Conservation (phyloP, 495 filamentous ascomycete genomes). For the Antarctomyces pellizariae region DNA sequence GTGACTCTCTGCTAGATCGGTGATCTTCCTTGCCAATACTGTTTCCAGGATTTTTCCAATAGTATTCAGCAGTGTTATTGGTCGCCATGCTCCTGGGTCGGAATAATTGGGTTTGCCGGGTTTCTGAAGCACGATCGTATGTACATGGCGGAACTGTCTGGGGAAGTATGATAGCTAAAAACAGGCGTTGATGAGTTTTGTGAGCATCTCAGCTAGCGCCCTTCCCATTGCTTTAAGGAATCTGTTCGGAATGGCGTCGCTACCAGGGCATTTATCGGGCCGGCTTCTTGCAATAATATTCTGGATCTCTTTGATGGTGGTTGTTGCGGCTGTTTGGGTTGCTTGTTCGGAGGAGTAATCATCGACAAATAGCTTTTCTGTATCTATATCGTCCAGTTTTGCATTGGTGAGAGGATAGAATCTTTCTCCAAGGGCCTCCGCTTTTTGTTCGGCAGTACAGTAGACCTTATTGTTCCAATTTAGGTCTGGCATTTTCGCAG, state of each 20-base stretch:
- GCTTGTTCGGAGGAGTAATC: too few relatives aligned
- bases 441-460: not conserved
- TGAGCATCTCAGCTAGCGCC: not conserved
- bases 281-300: not conserved
- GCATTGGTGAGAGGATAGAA: not conserved
- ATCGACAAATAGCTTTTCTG: not conserved
- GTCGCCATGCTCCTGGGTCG: slow-evolving; percentile 1
- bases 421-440: not conserved
- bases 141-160: slow-evolving; percentile 9
- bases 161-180: too few relatives aligned
- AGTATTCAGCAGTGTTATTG: slow-evolving; percentile 13
- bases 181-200: not conserved
- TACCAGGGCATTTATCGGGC: not conserved
- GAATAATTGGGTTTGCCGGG: not conserved
- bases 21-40: not conserved
- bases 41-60: slow-evolving; percentile 1
- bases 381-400: not conserved
- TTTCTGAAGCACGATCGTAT: slow-evolving; percentile 1
- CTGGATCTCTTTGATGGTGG: slow-evolving; percentile 1
- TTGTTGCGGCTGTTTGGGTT: not conserved
- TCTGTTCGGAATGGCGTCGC: slow-evolving; percentile 1
- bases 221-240: slow-evolving; percentile 1
- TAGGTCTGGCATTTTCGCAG: not conserved
- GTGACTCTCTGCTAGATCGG: too few relatives aligned
- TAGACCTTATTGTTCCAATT: not conserved